phyloP scores from a whole-genome alignment of 2,329 filamentous ascomycete genomes.

The Colletotrichum liriopes region DNA sequence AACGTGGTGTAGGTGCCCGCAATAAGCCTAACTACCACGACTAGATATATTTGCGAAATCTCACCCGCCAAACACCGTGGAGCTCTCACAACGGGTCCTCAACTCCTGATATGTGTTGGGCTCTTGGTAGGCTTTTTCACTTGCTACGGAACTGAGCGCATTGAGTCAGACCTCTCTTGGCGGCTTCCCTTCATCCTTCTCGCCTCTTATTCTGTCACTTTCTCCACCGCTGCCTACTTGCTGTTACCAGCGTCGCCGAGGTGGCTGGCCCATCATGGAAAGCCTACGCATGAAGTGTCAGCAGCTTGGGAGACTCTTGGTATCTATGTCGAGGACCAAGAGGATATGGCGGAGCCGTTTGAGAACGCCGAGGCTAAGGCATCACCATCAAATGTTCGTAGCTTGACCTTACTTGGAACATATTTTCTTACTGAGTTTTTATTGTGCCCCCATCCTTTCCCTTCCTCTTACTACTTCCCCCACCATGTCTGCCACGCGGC shows the following conservation, averaged over 20 bases:
- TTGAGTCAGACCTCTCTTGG: constrained; percentile 1
- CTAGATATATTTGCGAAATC: constrained; percentile 4
- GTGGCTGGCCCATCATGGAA: constrained; percentile 3
- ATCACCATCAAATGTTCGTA: constrained; percentile 2
- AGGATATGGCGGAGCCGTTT: constrained; percentile 4
- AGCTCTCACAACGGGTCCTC: constrained; percentile 1
- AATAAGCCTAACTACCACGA: neutral
- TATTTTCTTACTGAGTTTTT: neutral
- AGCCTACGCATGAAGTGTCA: neutral
- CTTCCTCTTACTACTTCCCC: too few relatives aligned
- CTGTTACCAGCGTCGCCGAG: neutral
- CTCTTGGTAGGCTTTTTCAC: constrained; percentile 1
- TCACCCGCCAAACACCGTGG: neutral
- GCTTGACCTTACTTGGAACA: neutral
- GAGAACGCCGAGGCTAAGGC: constrained; percentile 1
- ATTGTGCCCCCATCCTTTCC: too few relatives aligned
- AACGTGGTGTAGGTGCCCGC: neutral
- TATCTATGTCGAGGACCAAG: neutral
- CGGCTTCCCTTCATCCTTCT: constrained; percentile 1
- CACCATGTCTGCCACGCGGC: too few relatives aligned
- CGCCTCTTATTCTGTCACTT: neutral
- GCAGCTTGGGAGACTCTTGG: neutral
- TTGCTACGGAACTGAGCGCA: constrained; percentile 2
- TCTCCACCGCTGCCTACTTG: constrained; percentile 1
- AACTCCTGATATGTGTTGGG: neutral